Evolutionary conservation across 805 yeast species (phyloP), one percentile per base, ranked within the genome.

Genomic region (Pichia heedii): DNA sequence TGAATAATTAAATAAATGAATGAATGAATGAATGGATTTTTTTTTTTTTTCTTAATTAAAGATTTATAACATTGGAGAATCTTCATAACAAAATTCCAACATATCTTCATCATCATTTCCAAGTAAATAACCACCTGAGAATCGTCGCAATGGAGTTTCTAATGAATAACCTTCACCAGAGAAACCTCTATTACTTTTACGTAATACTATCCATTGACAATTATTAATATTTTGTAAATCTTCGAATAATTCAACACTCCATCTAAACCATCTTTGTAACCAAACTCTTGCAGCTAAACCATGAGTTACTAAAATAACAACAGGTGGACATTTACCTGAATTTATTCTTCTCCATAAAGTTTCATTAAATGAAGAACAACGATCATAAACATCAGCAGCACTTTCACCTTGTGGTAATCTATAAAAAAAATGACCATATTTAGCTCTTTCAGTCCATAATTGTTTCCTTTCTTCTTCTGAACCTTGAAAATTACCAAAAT

Each of bases 251-350:
- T 88, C 96, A 56, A 83, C 90, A 2, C 83, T 73, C 96, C 97
- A 89, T 45, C 95, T 69, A 59, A 79, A 89, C 96, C 96, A 89
- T 55, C 88, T 84, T 88, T 88, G 87, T 36, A 89, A 62, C 54
- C 89, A 89, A 9, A 89, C 97, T 34, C 97, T 69, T 4, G 94
- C 84, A 90, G 95, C 87, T 15, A 89, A 85, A 10, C 97, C 97
- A 60, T 89, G 97, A 5, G 95, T 84, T 34, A 89, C 96, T 35
- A 89, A 65, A 3, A 89, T 87, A 33, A 87, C 70, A 18, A 88
- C 82, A 46, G 77, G 76, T n/a, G 96, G 88, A 57, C 85, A 84
- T 52, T 76, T 71, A 16, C 74, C 79, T 37, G 68, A 60, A 47
- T 76, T 76, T 56, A 89, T 88, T 58, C 84, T 93, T 39, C 97